A percentile compares a stretch with the other conserved stretches of the same genome.
These are phyloP conservation scores for Clavispora fructus DNA, from an alignment of 805 yeast species.

Conservation along the genomic window DNA sequence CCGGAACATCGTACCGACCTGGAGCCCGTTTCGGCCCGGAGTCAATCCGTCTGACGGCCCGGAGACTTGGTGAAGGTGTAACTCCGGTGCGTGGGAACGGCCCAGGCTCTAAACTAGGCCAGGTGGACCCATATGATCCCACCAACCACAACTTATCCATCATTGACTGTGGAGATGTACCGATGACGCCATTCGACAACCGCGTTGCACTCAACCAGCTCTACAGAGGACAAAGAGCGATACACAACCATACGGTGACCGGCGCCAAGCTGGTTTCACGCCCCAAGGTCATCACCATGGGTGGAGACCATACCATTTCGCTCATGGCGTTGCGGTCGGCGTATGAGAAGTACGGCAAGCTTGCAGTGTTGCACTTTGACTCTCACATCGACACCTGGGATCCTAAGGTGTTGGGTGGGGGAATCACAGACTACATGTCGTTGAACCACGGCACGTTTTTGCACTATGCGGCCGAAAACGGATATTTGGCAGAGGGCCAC, in stretches of 20 bases:
- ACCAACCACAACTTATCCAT: conserved; percentile 27
- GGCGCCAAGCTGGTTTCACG: conserved; percentile 13
- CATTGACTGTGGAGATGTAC: conserved; percentile 66
- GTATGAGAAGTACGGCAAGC: conserved; percentile 41
- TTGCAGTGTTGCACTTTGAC: conserved; percentile 60
- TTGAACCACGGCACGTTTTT: conserved; percentile 67
- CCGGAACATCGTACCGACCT: conserved; percentile 51
- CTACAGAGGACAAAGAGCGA: conserved; percentile 49
- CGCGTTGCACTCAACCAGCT: conserved; percentile 58
- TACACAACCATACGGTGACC: conserved; percentile 31
- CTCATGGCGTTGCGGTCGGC: conserved; percentile 48
- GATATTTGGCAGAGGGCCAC: conserved; percentile 44
- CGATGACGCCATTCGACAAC: conserved; percentile 66
- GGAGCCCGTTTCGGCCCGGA: conserved; percentile 60
- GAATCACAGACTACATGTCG: conserved; percentile 50
- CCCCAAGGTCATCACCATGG: conserved; percentile 47
- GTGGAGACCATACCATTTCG: conserved; percentile 59
- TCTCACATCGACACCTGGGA: conserved; percentile 70
- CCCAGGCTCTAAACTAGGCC: conserved; percentile 29
- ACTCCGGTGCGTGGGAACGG: conserved; percentile 23
- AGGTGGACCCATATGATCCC: conserved; percentile 49
- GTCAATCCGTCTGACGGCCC: conserved; percentile 42
- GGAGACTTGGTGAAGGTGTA: conserved; percentile 41
- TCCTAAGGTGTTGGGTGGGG: conserved; percentile 60
- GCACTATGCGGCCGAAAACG: conserved; percentile 66